Base-by-base conservation (phyloP, 164 flowering plant genomes). In the Brasenia schreberi region DNA sequence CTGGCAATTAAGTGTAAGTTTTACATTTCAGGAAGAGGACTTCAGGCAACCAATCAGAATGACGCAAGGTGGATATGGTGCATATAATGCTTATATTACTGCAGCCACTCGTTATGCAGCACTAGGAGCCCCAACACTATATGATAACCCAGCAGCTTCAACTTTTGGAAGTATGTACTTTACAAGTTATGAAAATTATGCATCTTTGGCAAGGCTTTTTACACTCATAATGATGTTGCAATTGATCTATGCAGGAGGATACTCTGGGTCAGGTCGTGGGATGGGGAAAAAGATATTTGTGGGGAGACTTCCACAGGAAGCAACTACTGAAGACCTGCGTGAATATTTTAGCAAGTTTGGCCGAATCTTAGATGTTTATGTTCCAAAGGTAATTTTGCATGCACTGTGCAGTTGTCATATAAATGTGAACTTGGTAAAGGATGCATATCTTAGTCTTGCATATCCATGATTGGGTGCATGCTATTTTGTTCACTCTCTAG, bases 41-140 rank as follows among this genome's bases (percentile, higher is more conserved):
- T 79, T 81, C 66, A 81, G 87, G 74, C 92, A 87, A 52, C 72
- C 79, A 16, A 80, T 77, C 72, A 86, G 93, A 79, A 71, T 78
- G 72, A 18, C 71, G 43, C 83, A 72, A 56, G 83, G 94, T 75
- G 96, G 97, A 60, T 91, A 91, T 81, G 99, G 99, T 80, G 99
- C 97, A 19, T 95, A 95, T 69, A 85, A 86, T 83, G 92, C 96
- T 63, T 95, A 95, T 74, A 92, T 95, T 45, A 80, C 85, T 69
- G 92, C 94, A 66, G 92, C 99, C 42, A 95, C 99, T 67, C 82
- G 98, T 79, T 95, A 95, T 84, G 99, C 91, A n/a, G 87, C 96
- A 11, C 70, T 88, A 18, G 99, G 99, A 76, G 91, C 97, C 76
- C 99, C 99, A 64, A 92, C 99, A 53, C 67, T 90, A 64, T 95